Conservation (phyloP, 768 basidiomycete genomes). For the Pulveroboletus ravenelii region DNA sequence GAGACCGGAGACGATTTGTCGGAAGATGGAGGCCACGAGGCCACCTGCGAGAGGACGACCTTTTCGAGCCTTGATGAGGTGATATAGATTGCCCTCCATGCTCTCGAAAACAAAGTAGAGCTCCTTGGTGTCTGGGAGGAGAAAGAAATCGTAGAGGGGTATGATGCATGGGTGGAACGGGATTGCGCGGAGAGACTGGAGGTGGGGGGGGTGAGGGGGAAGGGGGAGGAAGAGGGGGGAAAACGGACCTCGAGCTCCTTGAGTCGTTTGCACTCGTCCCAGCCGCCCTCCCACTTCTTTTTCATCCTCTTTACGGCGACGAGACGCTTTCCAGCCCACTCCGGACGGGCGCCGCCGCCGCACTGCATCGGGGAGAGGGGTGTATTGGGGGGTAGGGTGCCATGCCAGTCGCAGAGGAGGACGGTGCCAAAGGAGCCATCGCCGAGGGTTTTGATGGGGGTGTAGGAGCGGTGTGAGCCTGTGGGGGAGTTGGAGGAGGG, state of each 20-base stretch:
- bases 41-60: constrained; percentile 95
- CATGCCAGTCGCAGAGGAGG: constrained; percentile 99
- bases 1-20: constrained; percentile 85
- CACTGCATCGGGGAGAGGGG: constrained; percentile 94
- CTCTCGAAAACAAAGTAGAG: constrained; percentile 99
- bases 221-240: constrained; percentile 11
- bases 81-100: constrained; percentile 99
- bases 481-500: constrained; percentile 4
- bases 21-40: constrained; percentile 91
- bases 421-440: constrained; percentile 99
- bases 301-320: constrained; percentile 99
- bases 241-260: constrained; percentile 88
- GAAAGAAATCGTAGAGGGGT: constrained; percentile 98
- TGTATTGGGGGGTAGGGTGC: constrained; percentile 86
- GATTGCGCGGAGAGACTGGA: constrained; percentile 88
- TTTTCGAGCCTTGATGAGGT: constrained; percentile 95
- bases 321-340: constrained; percentile 90
- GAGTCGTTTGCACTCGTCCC: constrained; percentile 93
- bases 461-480: constrained; percentile 88
- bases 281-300: constrained; percentile 95
- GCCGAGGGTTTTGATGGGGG: constrained; percentile 92
- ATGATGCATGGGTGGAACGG: constrained; percentile 96
- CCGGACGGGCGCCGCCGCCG: constrained; percentile 85
- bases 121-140: constrained; percentile 91
- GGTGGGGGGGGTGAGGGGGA: constrained; percentile 12